Base-by-base conservation (phyloP, 192 early-diverging fungal genomes). In the Podila epigama region DNA sequence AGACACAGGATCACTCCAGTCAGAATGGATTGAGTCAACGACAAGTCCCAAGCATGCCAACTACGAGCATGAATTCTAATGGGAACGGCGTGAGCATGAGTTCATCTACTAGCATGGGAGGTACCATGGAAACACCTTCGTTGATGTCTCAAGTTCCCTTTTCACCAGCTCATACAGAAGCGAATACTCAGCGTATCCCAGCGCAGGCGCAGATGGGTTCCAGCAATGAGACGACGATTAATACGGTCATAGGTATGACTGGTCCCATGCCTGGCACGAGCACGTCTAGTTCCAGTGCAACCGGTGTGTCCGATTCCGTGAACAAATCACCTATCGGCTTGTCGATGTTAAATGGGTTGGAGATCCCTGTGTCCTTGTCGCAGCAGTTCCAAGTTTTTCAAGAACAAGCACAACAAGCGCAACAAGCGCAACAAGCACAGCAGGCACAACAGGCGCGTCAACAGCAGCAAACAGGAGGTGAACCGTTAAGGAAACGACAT, bases 41-140 rank as follows among this genome's bases (percentile, higher is more conserved):
- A 33, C 55, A n/a, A n/a, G n/a, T n/a, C n/a, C n/a, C n/a, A n/a
- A n/a, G n/a, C n/a, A n/a, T n/a, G n/a, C n/a, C n/a, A 33, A 33
- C 33, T 6, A 28, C n/a, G 20, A 37, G 55, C 55, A 18, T 33
- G 2, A n/a, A 29, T 3, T 57, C 55, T 6, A 6, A 15, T 54
- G 52, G 52, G 10, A 28, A 20, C 52, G 29, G 22, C 29, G 29
- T 27, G 13, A 22, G 11, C 16, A 15, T 18, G 54, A 32, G 31
- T 35, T 18, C 15, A 12, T 56, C 54, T 15, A 35, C 32, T 20
- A 9, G 27, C 32, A n/a, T 28, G n/a, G 33, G 31, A 16, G 32
- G 51, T 7, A 75, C 37, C 25, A 16, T 75, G 27, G 65, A 75
- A 4, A 57, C 72, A 7, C 66, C 72, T 1, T 35, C 72, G 6